phyloP scores from a whole-genome alignment of 331 rosid species.

The Pyrus hybrid region DNA sequence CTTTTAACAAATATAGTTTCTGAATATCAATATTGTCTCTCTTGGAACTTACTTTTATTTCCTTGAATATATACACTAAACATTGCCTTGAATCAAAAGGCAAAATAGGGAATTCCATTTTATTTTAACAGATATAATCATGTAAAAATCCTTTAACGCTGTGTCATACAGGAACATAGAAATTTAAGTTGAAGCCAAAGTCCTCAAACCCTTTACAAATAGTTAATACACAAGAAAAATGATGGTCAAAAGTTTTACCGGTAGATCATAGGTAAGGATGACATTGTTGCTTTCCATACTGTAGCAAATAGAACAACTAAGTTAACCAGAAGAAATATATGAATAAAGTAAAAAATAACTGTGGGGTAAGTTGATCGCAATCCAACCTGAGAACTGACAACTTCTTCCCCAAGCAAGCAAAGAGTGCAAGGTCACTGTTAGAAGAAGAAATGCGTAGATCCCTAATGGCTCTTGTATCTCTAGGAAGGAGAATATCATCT shows the following conservation, averaged over 20 bases:
- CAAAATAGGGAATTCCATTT: neutral
- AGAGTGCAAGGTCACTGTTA: slow-evolving; percentile 48
- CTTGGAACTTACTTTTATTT: neutral
- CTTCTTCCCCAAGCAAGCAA: slow-evolving; percentile 62
- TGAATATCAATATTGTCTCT: neutral
- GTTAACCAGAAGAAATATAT: slow-evolving; percentile 2
- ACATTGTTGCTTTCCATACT: slow-evolving; percentile 60
- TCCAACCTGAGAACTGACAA: slow-evolving; percentile 73
- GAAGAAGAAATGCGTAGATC: slow-evolving; percentile 67
- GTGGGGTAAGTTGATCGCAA: neutral
- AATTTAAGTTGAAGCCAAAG: neutral
- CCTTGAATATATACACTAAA: neutral
- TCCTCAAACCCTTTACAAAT: neutral
- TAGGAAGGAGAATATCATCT: slow-evolving; percentile 70
- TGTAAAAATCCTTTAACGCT: no score
- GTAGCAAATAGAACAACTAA: slow-evolving; percentile 25
- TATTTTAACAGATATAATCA: no score
- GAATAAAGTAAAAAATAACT: slow-evolving; percentile 1
- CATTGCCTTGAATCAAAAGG: neutral
- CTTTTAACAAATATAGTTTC: neutral
- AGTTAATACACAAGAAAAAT: neutral
- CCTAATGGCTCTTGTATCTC: slow-evolving; percentile 39
- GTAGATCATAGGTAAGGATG: slow-evolving; percentile 62
- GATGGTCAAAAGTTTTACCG: slow-evolving; percentile 36
- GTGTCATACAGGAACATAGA: neutral